phyloP scores from a whole-genome alignment of 2,329 filamentous ascomycete species.

The Purpureocillium takamizusanense region DNA sequence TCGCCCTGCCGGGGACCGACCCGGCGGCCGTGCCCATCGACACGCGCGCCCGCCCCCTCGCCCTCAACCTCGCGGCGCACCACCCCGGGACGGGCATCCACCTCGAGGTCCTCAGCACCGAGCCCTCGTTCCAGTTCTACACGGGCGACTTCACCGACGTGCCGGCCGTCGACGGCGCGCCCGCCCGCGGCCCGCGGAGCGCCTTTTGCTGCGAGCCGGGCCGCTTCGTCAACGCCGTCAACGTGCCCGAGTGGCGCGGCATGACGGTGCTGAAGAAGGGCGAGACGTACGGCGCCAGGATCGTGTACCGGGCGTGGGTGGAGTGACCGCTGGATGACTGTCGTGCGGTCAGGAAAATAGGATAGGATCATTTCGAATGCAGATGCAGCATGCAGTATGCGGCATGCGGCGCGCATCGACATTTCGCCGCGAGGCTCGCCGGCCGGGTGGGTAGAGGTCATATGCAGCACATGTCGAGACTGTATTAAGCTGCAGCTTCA shows the following conservation, averaged over 20 bases:
- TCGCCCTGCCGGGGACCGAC: slow-evolving; percentile 52
- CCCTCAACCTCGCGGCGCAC: slow-evolving; percentile 59
- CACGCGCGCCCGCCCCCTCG: slow-evolving; percentile 54
- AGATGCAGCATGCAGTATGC: no score
- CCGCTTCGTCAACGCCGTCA: slow-evolving; percentile 81
- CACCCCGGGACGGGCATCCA: slow-evolving; percentile 69
- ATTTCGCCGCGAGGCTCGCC: no score
- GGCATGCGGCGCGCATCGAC: no score
- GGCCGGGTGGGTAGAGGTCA: no score
- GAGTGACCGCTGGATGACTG: slow-evolving; percentile 35
- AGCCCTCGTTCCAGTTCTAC: slow-evolving; percentile 96
- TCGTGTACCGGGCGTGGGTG: slow-evolving; percentile 81
- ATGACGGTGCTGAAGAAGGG: slow-evolving; percentile 81
- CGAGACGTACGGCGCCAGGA: slow-evolving; percentile 69
- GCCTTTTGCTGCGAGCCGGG: slow-evolving; percentile 92
- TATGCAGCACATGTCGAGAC: no score
- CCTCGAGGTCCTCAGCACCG: slow-evolving; percentile 81
- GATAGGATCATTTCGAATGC: no score
- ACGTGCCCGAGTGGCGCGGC: slow-evolving; percentile 68
- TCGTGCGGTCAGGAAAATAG: no score
- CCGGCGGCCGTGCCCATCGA: slow-evolving; percentile 53
- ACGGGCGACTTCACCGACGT: slow-evolving; percentile 80
- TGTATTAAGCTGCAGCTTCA: no score
- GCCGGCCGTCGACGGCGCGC: slow-evolving; percentile 51
- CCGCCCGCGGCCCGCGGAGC: slow-evolving; percentile 57